Evolutionary conservation across 2,329 filamentous ascomycete species (phyloP), one percentile per base, ranked within the genome.

Genomic region (Fragosphaeria purpurea): DNA sequence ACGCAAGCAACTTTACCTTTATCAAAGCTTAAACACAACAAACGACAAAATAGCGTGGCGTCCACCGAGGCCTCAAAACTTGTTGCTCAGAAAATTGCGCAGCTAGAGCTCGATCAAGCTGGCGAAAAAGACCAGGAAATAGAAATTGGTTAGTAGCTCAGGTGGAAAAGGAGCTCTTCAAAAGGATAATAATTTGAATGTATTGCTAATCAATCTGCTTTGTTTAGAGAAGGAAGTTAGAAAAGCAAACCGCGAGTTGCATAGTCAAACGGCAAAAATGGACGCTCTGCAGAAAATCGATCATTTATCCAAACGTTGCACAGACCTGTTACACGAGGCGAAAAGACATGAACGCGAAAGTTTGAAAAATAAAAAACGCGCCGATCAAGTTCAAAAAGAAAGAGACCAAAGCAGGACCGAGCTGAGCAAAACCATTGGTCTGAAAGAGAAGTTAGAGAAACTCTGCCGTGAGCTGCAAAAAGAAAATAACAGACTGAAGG

Each of bases 401-500:
- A 94, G 95, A 66, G 93, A 98, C 64, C 83, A 87, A 58, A 85
- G 86, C 51, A 82, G 89, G 60, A 86, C 84, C 44, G 93, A 98
- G 65, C 74, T 95, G 50, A 91, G 82, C 69, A 95, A 95, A 70
- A 91, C 90, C 30, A 83, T 86, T 22, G 86, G 84, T 1, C 80
- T 97, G 63, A 96, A 95, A 67, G 90, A 97, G 66, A 97, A 97
- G 69, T 74, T 98, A 44, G 93, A 98, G 69, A 98, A 97, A 65
- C 74, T 98, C 35, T 96, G 90, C 61, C 77, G 93, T 51, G 93
- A 98, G 67, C 76, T 98, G 50, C 93, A 94, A 54, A 86, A 91
- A 61, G 93, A 98, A 63, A 98, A 98, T 67, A 97, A 97, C 69
- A 94, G 95, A 70, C 82, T 98, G 57, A 97, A 97, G 84, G 88